A percentile compares a stretch with the other conserved stretches of the same genome.
Conservation (phyloP, 2,329 filamentous ascomycete species). For the Aspergillus sp. region DNA sequence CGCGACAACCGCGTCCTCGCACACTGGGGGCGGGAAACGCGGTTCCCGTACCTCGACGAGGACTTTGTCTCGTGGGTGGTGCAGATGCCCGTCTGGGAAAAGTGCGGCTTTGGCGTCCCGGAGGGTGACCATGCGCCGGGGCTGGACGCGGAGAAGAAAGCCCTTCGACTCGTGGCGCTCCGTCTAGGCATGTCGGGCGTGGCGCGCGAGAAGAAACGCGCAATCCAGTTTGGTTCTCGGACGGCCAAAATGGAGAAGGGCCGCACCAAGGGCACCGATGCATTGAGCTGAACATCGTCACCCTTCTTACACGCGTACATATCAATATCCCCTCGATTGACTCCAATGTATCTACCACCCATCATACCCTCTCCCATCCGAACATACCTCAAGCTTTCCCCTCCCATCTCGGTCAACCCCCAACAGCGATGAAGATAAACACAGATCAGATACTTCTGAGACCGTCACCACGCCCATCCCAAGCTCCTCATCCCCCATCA, state of each 20-base stretch:
- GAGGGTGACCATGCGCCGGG: constrained; percentile 15
- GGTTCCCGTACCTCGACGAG: constrained; percentile 91
- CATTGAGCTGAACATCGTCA: constrained; percentile 33
- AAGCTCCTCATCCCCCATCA: constrained; percentile 7
- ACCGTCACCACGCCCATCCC: constrained; percentile 11
- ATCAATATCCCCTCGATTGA: neutral
- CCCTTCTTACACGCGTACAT: neutral
- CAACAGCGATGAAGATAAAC: constrained; percentile 38
- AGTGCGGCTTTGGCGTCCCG: constrained; percentile 75
- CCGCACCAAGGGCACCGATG: constrained; percentile 65
- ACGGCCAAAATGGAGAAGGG: constrained; percentile 76
- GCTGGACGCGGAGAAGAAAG: constrained; percentile 76
- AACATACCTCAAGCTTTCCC: neutral
- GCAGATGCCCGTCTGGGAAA: constrained; percentile 70
- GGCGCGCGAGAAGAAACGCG: constrained; percentile 87
- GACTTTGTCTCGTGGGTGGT: constrained; percentile 79
- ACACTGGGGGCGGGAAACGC: constrained; percentile 82
- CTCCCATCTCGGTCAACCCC: neutral
- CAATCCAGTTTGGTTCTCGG: constrained; percentile 79
- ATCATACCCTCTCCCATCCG: neutral
- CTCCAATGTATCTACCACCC: neutral
- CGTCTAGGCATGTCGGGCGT: constrained; percentile 68
- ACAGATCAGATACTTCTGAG: constrained; percentile 44
- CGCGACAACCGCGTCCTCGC: constrained; percentile 89
- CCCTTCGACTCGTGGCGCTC: constrained; percentile 73